Percentiles rank a stretch among this genome's conserved stretches.
phyloP scores from a whole-genome alignment of 169 alveolate genomes.

The Babesia bovis region DNA sequence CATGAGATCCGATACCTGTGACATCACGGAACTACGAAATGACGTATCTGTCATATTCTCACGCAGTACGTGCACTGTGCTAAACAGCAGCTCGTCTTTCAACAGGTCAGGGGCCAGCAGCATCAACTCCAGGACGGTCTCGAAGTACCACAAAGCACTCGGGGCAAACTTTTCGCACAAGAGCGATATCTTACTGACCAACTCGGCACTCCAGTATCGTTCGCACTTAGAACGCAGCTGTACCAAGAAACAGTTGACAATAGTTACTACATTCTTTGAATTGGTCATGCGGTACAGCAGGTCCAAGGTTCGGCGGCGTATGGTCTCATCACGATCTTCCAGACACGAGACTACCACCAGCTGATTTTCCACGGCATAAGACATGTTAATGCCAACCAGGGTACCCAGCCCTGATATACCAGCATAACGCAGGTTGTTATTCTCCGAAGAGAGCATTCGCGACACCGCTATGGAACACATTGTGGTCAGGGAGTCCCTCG shows the following conservation, averaged over 20 bases:
- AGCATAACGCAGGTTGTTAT: constrained; percentile 88
- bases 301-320: constrained; percentile 89
- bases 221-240: constrained; percentile 64
- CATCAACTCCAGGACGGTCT: constrained; percentile 44
- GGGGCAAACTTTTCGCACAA: constrained; percentile 57
- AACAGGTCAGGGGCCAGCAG: constrained; percentile 27
- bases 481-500: constrained; percentile 83
- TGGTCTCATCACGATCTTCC: constrained; percentile 93
- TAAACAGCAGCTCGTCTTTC: constrained; percentile 24
- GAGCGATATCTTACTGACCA: constrained; percentile 30
- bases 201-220: constrained; percentile 10
- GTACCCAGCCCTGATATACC: constrained; percentile 88
- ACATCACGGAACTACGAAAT: constrained; percentile 6
- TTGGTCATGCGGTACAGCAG: constrained; percentile 92
- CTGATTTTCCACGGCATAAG: constrained; percentile 88
- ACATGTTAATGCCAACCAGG: constrained; percentile 86
- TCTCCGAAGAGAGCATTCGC: constrained; percentile 85
- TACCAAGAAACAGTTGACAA: constrained; percentile 86
- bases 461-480: constrained; percentile 82
- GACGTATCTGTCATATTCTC: constrained; percentile 23
- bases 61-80: constrained; percentile 22
- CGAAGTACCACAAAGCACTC: constrained; percentile 55
- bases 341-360: constrained; percentile 88
- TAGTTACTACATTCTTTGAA: constrained; percentile 87
- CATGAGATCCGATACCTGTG: constrained; percentile 2